phyloP scores from a whole-genome alignment of 2,329 filamentous ascomycete genomes.

The Akanthomyces muscarius region DNA sequence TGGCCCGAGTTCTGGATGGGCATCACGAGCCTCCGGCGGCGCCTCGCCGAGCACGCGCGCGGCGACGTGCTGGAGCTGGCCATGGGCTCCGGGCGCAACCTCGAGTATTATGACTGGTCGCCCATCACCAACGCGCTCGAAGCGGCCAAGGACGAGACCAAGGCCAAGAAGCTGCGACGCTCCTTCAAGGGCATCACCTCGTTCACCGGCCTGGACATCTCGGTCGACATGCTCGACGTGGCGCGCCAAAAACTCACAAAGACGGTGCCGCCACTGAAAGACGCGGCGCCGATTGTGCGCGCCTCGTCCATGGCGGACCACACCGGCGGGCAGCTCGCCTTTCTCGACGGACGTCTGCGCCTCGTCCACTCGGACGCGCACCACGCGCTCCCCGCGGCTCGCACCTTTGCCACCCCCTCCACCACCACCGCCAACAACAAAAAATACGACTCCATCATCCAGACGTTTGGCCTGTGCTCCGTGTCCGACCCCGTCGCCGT shows the following conservation, averaged over 20 bases:
- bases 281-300: constrained; percentile 29
- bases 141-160: constrained; percentile 14
- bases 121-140: constrained; percentile 27
- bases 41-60: constrained; percentile 43
- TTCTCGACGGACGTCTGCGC: constrained; percentile 41
- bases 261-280: constrained; percentile 37
- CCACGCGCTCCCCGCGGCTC: constrained; percentile 38
- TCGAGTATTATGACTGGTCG: constrained; percentile 56
- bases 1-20: constrained; percentile 55
- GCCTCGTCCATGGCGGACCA: constrained; percentile 32
- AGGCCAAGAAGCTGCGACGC: not conserved
- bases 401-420: constrained; percentile 30
- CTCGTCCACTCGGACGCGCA: constrained; percentile 48
- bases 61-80: constrained; percentile 61
- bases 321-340: constrained; percentile 35
- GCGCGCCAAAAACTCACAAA: constrained; percentile 49
- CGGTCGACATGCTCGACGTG: constrained; percentile 56
- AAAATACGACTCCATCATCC: constrained; percentile 57
- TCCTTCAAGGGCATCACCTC: constrained; percentile 38
- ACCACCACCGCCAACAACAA: not conserved
- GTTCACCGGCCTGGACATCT: constrained; percentile 61
- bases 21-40: constrained; percentile 46
- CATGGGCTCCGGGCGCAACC: constrained; percentile 59
- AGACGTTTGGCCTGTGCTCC: constrained; percentile 63
- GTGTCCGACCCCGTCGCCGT: constrained; percentile 53